Base-by-base conservation (phyloP, 148 eudicot genomes). In the Mesembryanthemum crystallinum region DNA sequence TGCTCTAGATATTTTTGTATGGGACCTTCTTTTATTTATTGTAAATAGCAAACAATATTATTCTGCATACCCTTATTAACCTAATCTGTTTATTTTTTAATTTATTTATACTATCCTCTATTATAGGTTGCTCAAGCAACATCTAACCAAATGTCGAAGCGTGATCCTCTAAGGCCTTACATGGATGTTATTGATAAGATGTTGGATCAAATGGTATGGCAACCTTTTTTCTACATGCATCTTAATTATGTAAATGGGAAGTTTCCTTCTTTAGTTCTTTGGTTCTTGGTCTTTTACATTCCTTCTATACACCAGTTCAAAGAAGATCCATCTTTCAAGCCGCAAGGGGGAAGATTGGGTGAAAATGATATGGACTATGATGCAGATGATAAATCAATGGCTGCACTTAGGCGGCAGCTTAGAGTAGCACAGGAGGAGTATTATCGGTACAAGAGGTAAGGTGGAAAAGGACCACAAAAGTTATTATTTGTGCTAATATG, bases 291-390 rank as follows among this genome's bases (percentile, higher is more conserved):
- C 79, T 58, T 32, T 73, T 39, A 57, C 47, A 61, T 58, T 45
- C 39, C 54, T 39, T 39, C 39, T 67, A 7, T 14, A 10, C 82
- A 62, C 28, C 79, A 93, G 98, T 86, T 91, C 42, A 82, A 77
- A 75, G 98, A 93, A 80, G 98, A 93, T 72, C 97, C 98, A 68
- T 88, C 85, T 47, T 93, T 93, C 82, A 93, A 93, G 79, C 92
- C 98, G 66, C 98, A 91, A 87, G 98, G 98, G 55, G 98, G 97
- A 28, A 87, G 85, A 63, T 73, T 93, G 73, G 97, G 97, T 77
- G 97, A 93, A 81, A 91, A 91, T 85, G 98, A 93, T 72, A 89
- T 93, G 96, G 96, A 93, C 68, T 89, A 93, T 76, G 98, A 93
- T 81, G 82, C 92, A 75, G 98, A 93, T 83, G 98, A 91, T 81